These are phyloP conservation scores for Teratosphaeria pseudoeucalypti DNA, from an alignment of 2,329 filamentous ascomycete species.

Conservation along the genomic window DNA sequence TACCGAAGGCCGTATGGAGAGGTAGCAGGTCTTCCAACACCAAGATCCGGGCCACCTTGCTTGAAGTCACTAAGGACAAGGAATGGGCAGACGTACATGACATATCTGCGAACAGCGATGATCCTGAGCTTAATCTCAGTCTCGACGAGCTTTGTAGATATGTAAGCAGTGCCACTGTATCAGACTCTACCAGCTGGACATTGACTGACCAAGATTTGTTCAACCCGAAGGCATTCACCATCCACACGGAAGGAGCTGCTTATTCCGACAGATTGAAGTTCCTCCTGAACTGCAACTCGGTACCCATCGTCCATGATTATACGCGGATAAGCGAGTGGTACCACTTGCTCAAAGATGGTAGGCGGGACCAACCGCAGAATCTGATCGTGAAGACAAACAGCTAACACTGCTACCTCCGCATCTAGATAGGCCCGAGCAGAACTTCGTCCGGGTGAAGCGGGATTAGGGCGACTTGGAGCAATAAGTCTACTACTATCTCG, in stretches of 20 bases:
- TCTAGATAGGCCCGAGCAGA: background rate
- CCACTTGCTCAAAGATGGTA: constrained; percentile 13
- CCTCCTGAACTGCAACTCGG: constrained; percentile 20
- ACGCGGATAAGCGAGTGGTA: constrained; percentile 17
- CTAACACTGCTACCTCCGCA: background rate
- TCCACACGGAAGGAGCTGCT: constrained; percentile 20
- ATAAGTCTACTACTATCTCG: background rate
- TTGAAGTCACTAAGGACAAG: constrained; percentile 21
- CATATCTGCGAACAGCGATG: constrained; percentile 5
- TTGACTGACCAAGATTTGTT: background rate
- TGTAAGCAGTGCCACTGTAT: background rate
- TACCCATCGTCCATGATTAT: constrained; percentile 18
- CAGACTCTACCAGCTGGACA: background rate
- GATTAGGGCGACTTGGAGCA: background rate
- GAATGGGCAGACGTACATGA: constrained; percentile 28
- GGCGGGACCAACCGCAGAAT: background rate
- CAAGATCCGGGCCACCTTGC: constrained; percentile 21
- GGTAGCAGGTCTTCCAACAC: background rate
- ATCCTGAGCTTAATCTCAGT: constrained; percentile 4
- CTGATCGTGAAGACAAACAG: background rate
- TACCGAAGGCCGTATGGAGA: constrained; percentile 9
- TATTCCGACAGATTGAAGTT: constrained; percentile 22
- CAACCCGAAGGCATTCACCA: constrained; percentile 7
- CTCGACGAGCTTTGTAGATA: constrained; percentile 20
- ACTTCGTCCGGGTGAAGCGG: background rate